A percentile compares a stretch with the other conserved stretches of the same genome.
These are phyloP conservation scores for Cladosporium sp. DNA, from an alignment of 2,329 filamentous ascomycete species.

Conservation along the genomic window DNA sequence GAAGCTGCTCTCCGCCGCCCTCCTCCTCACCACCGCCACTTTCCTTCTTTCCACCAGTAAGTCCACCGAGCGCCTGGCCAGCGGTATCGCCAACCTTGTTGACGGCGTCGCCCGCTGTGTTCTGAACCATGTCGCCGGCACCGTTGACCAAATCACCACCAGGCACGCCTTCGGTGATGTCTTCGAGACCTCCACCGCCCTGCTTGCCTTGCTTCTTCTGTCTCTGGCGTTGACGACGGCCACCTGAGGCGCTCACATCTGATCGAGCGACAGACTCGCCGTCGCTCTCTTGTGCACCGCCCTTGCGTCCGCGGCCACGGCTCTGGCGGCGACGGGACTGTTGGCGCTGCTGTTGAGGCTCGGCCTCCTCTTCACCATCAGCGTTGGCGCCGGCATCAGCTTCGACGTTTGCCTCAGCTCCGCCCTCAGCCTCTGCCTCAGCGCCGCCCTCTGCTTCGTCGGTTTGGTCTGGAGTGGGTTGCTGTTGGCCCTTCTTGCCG, in stretches of 20 bases:
- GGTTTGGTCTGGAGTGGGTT: constrained; percentile 43
- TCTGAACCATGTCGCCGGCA: constrained; percentile 53
- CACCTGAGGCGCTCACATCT: constrained; percentile 50
- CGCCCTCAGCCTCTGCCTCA: constrained; percentile 38
- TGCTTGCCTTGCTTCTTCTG: constrained; percentile 43
- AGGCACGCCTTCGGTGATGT: constrained; percentile 51
- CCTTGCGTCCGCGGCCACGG: constrained; percentile 46
- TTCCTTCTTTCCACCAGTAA: constrained; percentile 40
- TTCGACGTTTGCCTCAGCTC: constrained; percentile 39
- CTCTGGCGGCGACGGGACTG: constrained; percentile 44
- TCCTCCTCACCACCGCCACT: constrained; percentile 29
- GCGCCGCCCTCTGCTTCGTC: constrained; percentile 37
- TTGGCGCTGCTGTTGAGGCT: constrained; percentile 41
- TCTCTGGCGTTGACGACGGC: constrained; percentile 54
- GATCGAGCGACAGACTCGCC: constrained; percentile 52
- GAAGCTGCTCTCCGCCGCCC: constrained; percentile 48
- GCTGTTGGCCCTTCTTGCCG: constrained; percentile 40
- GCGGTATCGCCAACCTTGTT: constrained; percentile 42
- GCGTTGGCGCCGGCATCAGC: constrained; percentile 40
- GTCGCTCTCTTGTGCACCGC: constrained; percentile 41
- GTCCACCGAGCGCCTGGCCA: constrained; percentile 44
- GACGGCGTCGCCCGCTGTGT: constrained; percentile 47
- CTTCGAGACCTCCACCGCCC: constrained; percentile 44
- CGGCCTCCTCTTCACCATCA: constrained; percentile 33
- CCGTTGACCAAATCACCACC: constrained; percentile 51